phyloP scores from a whole-genome alignment of 352 stramenopile genomes.

The Aphanomyces astaci region DNA sequence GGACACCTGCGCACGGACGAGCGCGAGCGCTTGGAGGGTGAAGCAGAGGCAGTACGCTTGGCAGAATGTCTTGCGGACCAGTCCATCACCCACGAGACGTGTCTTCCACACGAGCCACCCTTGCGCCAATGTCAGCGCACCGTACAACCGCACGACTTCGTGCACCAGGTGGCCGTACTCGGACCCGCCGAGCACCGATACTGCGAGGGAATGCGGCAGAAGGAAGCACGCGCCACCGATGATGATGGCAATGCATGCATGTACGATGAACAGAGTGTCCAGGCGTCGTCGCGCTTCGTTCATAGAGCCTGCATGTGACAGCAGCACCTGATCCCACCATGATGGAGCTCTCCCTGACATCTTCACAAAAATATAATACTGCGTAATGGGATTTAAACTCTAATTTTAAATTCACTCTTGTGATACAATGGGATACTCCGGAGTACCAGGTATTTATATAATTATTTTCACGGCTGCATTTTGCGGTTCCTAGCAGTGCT shows the following conservation, averaged over 20 bases:
- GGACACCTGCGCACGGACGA: constrained; percentile 62
- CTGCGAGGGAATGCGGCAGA: constrained; percentile 73
- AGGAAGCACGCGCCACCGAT: constrained; percentile 64
- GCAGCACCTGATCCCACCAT: background rate
- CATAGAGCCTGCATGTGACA: constrained; percentile 23
- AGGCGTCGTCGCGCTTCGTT: constrained; percentile 55
- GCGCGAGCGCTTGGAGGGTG: constrained; percentile 57
- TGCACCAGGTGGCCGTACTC: constrained; percentile 79
- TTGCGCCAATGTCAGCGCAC: constrained; percentile 69
- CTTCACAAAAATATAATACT: no score
- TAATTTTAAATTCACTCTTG: no score
- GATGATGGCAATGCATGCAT: constrained; percentile 59
- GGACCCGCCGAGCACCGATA: constrained; percentile 56
- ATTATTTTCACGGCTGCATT: background rate
- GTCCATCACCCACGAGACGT: constrained; percentile 72
- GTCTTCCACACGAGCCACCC: constrained; percentile 83
- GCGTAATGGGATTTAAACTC: no score
- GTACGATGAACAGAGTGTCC: constrained; percentile 71
- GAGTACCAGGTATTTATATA: no score
- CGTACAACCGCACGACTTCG: constrained; percentile 82
- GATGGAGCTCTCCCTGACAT: background rate
- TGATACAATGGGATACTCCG: no score
- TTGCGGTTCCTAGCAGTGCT: background rate
- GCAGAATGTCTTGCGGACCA: constrained; percentile 80
- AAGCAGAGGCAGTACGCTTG: constrained; percentile 86